Percentiles rank a stretch among this genome's conserved stretches.
phyloP scores from a whole-genome alignment of 2,329 filamentous ascomycete genomes.

The Leptographium radiaticola region DNA sequence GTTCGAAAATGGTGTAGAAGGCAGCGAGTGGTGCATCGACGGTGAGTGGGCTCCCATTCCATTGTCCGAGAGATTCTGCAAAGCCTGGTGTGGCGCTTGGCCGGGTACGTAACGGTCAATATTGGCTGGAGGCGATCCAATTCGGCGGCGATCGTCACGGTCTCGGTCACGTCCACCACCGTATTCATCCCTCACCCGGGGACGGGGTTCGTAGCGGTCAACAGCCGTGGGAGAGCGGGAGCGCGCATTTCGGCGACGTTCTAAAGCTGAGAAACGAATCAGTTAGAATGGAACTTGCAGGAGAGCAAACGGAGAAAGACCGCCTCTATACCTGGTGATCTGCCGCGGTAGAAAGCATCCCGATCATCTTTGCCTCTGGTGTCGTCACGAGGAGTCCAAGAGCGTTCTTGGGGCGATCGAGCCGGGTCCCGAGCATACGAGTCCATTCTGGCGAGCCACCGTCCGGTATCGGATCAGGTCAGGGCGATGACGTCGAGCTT shows the following conservation, averaged over 20 bases:
- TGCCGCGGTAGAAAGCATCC: conserved; percentile 51
- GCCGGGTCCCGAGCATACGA: conserved; percentile 42
- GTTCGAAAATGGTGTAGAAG: conserved; percentile 34
- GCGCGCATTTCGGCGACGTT: conserved; percentile 46
- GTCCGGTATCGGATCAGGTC: not conserved
- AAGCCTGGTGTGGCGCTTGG: conserved; percentile 34
- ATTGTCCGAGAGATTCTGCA: conserved; percentile 39
- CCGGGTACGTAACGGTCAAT: conserved; percentile 81
- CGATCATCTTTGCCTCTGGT: conserved; percentile 36
- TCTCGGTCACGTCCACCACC: conserved; percentile 23
- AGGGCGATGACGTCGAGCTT: too few relatives aligned
- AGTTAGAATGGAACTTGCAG: not conserved
- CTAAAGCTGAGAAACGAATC: conserved; percentile 29
- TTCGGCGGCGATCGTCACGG: conserved; percentile 48
- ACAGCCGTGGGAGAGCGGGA: conserved; percentile 60
- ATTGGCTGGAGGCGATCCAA: conserved; percentile 51
- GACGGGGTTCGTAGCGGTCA: conserved; percentile 64
- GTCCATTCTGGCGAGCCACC: conserved; percentile 29
- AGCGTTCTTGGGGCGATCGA: conserved; percentile 40
- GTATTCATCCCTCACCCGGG: conserved; percentile 55
- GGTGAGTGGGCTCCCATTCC: conserved; percentile 60
- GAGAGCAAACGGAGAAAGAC: not conserved
- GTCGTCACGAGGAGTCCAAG: conserved; percentile 39
- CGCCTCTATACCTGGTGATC: conserved; percentile 53
- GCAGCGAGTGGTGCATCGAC: conserved; percentile 28